Base-by-base conservation (phyloP, 371 early-diverging fungal genomes). In the Mucor piriformis region DNA sequence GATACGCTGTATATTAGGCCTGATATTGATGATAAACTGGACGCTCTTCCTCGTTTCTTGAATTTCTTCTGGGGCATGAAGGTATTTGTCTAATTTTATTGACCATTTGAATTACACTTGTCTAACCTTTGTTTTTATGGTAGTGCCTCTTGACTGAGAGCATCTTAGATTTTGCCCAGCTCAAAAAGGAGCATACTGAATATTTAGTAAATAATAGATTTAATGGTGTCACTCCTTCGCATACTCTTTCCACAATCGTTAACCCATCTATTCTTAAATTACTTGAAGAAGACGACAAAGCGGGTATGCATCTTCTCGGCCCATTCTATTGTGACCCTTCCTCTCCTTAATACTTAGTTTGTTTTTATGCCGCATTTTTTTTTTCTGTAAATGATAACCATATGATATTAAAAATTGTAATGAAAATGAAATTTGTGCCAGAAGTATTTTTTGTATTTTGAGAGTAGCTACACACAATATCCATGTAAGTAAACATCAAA, bases 21-120 rank as follows among this genome's bases (percentile, higher is more conserved):
- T 24, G 43, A 25, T n/a, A 50, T 62, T 24, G 62, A 62, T 34
- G 46, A 55, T 34, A 62, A 51, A 43, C 32, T 55, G 43, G 55
- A 33, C 8, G 15, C 50, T 25, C 21, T 61, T 32, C 50, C 55
- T 24, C 10, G 43, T 54, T 61, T 61, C 20, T 50, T 61, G 34
- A 49, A 55, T 5, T 61, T 61, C 55, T 61, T 62, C 23, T 62
- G 63, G 57, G 33, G 52, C 44, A 51, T 56, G 52, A 62, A 54
- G 61, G 61, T 61, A 54, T 46, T 59, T 59, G 47, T 59, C 47
- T 35, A 52, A 52, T 52, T 59, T 52, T 59, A 44, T 37, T 34
- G 47, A 35, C 35, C 47, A 59, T 59, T 59, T 59, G 46, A 59
- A 52, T 46, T 59, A 46, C 37, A 52, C 37, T 34, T 59, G 51